Conservation (phyloP, 208 protist genomes). For the Balamuthia mandrillaris region DNA sequence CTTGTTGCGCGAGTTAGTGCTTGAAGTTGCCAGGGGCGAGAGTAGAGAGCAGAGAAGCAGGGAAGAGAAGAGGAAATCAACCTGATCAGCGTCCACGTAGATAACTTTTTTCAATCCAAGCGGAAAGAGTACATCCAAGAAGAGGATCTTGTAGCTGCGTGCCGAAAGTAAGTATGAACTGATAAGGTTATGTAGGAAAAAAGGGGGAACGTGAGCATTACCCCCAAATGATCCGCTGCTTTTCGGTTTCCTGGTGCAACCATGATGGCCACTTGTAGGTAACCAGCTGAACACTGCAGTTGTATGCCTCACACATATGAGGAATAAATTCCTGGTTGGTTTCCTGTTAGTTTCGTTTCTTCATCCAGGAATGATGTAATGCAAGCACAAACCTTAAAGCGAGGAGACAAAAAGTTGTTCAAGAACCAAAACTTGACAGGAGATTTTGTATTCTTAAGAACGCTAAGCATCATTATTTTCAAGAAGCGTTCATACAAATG, state of each 20-base stretch:
- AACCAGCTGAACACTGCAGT: constrained; percentile 92
- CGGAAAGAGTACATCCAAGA: constrained; percentile 98
- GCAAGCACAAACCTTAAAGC: constrained; percentile 83
- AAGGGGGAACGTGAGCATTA: too few species aligned
- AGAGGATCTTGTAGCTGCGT: constrained; percentile 99
- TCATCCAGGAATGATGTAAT: too few species aligned
- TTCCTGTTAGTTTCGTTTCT: background rate
- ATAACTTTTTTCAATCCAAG: constrained; percentile 92
- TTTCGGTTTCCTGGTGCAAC: constrained; percentile 91
- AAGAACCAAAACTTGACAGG: constrained; percentile 99
- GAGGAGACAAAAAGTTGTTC: constrained; percentile 93
- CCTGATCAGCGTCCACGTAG: constrained; percentile 98
- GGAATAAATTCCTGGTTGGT: constrained; percentile 74
- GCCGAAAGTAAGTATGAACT: too few species aligned
- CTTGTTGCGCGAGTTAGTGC: background rate
- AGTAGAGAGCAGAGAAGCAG: background rate
- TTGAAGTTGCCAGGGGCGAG: background rate
- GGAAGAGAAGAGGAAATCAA: constrained; percentile 41
- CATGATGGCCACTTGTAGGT: constrained; percentile 97
- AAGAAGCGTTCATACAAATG: constrained; percentile 98
- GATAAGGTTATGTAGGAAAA: too few species aligned
- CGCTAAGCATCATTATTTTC: constrained; percentile 97
- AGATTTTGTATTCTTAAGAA: constrained; percentile 83
- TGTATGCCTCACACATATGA: constrained; percentile 79
- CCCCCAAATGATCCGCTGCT: constrained; percentile 98